A percentile compares a stretch with the other conserved stretches of the same genome.
Conservation (phyloP, 306 rosid genomes). For the Glycine latifolia region DNA sequence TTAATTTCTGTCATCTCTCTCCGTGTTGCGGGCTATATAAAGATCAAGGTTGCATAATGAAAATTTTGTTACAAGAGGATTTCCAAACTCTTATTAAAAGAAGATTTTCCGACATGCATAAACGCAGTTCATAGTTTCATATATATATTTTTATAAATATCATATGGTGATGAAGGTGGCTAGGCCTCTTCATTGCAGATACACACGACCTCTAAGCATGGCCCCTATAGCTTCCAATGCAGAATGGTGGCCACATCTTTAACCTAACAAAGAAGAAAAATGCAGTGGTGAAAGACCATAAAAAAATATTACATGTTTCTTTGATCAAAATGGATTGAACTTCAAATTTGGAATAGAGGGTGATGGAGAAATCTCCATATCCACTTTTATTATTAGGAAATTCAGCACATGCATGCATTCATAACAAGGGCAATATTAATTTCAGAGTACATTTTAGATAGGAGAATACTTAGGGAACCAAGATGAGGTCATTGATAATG, state of each 20-base stretch:
- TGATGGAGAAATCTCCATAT: conserved; percentile 44
- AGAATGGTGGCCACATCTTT: conserved; percentile 98
- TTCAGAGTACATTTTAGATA: conserved; percentile 54
- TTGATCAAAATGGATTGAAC: too few relatives aligned
- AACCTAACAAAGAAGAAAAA: conserved; percentile 69
- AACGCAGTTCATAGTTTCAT: conserved; percentile 48
- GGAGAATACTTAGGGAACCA: conserved; percentile 59
- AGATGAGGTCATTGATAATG: conserved; percentile 61
- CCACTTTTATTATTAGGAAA: conserved; percentile 46
- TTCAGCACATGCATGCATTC: not conserved
- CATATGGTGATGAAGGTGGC: conserved; percentile 46
- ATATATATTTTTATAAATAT: conserved; percentile 17
- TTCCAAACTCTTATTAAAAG: conserved; percentile 22
- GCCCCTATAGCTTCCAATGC: conserved; percentile 97
- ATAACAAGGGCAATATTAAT: conserved; percentile 38
- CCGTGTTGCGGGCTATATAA: not conserved
- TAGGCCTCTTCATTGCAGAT: conserved; percentile 69
- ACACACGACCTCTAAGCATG: conserved; percentile 63
- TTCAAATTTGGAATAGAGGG: not conserved
- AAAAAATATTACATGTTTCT: not conserved
- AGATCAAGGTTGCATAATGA: conserved; percentile 8
- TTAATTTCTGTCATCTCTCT: not conserved
- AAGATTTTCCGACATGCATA: conserved; percentile 47
- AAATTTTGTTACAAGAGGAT: conserved; percentile 38
- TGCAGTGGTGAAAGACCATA: conserved; percentile 57